phyloP scores from a whole-genome alignment of 495 filamentous ascomycete species.

The Penicillium salamii region DNA sequence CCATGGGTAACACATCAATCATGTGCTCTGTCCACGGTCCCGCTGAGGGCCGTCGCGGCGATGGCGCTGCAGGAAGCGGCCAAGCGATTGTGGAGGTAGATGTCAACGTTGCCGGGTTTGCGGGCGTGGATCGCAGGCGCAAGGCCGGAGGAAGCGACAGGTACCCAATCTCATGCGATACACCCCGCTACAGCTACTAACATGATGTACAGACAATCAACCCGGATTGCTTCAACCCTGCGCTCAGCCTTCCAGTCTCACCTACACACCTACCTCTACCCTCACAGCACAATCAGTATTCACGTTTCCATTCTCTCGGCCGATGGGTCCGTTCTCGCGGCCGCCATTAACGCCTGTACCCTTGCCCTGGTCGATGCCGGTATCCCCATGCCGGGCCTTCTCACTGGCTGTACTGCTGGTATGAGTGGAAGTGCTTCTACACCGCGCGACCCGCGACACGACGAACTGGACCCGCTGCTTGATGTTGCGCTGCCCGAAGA shows the following conservation, averaged over 20 bases:
- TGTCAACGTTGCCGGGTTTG: conserved; percentile 83
- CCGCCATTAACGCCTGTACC: conserved; percentile 87
- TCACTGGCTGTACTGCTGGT: conserved; percentile 83
- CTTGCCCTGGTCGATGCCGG: conserved; percentile 93
- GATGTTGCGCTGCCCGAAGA: conserved; percentile 87
- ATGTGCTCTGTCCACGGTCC: conserved; percentile 90
- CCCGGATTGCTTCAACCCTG: conserved; percentile 77
- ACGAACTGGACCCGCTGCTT: conserved; percentile 80
- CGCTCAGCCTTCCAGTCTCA: conserved; percentile 67
- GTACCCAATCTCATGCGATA: conserved; percentile 39
- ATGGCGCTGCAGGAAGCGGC: conserved; percentile 45
- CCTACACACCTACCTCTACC: conserved; percentile 83
- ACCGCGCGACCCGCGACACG: conserved; percentile 51
- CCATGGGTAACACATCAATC: conserved; percentile 95
- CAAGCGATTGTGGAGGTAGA: conserved; percentile 72
- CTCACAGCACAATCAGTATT: conserved; percentile 79
- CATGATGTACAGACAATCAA: conserved; percentile 61
- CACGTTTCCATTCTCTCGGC: conserved; percentile 83
- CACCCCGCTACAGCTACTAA: conserved; percentile 13
- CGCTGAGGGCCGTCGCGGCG: conserved; percentile 57
- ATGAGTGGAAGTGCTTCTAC: conserved; percentile 63
- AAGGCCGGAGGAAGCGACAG: conserved; percentile 67
- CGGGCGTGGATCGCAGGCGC: conserved; percentile 78
- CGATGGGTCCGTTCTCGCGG: conserved; percentile 87
- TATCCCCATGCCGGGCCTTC: conserved; percentile 88